These are phyloP conservation scores for Berberis thunbergii DNA, from an alignment of 164 flowering plant species.

Conservation along the genomic window DNA sequence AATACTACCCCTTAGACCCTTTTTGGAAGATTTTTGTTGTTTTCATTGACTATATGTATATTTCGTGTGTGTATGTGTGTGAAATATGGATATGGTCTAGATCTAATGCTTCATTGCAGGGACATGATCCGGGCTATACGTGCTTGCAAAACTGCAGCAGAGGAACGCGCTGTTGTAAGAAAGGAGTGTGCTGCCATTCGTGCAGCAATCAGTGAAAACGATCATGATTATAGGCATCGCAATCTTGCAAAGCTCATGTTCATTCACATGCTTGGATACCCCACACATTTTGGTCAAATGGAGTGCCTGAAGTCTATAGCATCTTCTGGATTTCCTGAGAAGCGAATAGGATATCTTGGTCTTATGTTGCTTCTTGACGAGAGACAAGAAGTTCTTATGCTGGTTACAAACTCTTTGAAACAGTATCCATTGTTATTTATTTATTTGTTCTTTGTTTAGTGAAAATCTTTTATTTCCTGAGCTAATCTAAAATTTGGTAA, in stretches of 20 bases:
- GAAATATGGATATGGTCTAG: not conserved
- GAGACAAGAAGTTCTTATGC: constrained; percentile 99
- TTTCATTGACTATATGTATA: not conserved
- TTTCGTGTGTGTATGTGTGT: not conserved
- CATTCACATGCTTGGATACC: constrained; percentile 99
- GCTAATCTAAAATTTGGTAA: not conserved
- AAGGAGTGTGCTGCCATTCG: constrained; percentile 99
- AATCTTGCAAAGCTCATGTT: constrained; percentile 99
- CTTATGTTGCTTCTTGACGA: constrained; percentile 98
- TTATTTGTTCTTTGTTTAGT: not conserved
- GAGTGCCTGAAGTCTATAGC: constrained; percentile 98
- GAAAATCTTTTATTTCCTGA: not conserved
- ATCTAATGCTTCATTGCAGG: constrained; percentile 30
- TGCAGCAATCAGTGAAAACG: constrained; percentile 85
- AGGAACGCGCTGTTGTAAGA: constrained; percentile 95
- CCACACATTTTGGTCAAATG: constrained; percentile 99
- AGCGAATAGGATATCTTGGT: constrained; percentile 97
- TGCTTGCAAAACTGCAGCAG: constrained; percentile 98
- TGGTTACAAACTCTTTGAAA: constrained; percentile 94
- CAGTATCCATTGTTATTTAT: constrained; percentile 63
- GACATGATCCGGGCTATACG: constrained; percentile 99
- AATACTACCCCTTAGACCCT: not conserved
- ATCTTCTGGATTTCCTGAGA: constrained; percentile 95
- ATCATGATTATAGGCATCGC: constrained; percentile 87
- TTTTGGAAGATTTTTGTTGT: not conserved